Percentiles rank a stretch among this genome's conserved stretches.
phyloP scores from a whole-genome alignment of 2,329 filamentous ascomycete species.

The Leptodontidium sp. region DNA sequence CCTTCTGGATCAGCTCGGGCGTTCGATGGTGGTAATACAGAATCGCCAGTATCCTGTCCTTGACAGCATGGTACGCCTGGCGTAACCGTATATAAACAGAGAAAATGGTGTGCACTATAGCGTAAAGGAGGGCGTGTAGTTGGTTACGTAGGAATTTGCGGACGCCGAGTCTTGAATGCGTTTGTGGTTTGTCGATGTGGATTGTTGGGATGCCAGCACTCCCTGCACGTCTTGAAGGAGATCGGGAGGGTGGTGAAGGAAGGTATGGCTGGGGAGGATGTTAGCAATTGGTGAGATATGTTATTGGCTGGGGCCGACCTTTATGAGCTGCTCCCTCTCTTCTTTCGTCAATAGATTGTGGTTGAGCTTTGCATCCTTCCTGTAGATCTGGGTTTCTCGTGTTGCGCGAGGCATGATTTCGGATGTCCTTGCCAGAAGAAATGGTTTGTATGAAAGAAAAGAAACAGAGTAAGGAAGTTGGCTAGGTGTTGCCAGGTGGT shows the following conservation, averaged over 20 bases:
- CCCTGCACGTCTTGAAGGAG: conserved; percentile 37
- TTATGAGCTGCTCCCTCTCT: conserved; percentile 55
- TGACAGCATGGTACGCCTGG: conserved; percentile 79
- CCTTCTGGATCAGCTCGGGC: conserved; percentile 88
- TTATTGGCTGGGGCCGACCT: conserved; percentile 47
- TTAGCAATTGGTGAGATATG: conserved; percentile 29
- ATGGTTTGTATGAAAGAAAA: neutral
- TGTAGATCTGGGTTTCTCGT: conserved; percentile 53
- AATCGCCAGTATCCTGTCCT: conserved; percentile 80
- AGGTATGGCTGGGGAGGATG: conserved; percentile 44
- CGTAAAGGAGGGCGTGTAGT: conserved; percentile 72
- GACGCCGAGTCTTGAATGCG: conserved; percentile 58
- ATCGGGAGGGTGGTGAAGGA: conserved; percentile 40
- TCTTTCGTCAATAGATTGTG: conserved; percentile 53
- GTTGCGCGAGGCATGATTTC: conserved; percentile 41
- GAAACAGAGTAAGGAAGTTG: neutral
- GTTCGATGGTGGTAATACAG: conserved; percentile 96
- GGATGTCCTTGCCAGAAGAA: neutral
- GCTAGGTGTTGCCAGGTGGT: neutral
- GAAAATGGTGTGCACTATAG: conserved; percentile 80
- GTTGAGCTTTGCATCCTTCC: conserved; percentile 54
- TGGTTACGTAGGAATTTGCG: conserved; percentile 68
- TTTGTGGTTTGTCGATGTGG: conserved; percentile 40
- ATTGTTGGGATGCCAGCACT: conserved; percentile 40
- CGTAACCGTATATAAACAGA: conserved; percentile 86